Evolutionary conservation across 805 yeast genomes (phyloP), one percentile per base, ranked within the genome.

Genomic region (Blastobotrys terrestris): DNA sequence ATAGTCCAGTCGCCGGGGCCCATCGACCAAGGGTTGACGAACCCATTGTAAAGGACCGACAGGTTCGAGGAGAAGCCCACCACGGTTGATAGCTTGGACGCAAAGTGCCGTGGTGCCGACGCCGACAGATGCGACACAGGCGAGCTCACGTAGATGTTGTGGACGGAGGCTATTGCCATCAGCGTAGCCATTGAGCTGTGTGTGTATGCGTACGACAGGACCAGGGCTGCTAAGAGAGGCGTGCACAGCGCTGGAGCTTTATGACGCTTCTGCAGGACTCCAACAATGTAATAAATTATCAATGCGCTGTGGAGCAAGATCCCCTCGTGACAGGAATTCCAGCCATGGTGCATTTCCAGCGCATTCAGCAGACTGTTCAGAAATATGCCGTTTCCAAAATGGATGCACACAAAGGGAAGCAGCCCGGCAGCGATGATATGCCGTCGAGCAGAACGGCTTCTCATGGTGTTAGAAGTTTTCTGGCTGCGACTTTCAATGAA

Each of bases 41-140:
- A 46, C 3, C 49, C 49, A 80, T 77, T 18, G 85, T 85, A 3
- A 81, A 82, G 61, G 80, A 73, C 18, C 76, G 76, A 49, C 14
- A 44, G 6, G 21, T 15, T 44, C 3, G 46, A 18, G 21, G 46
- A 14, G 3, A 19, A 20, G 3, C 21, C 46, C 3, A 44, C 21
- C n/a, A 44, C 46, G 5, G 46, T 22, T 5, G 31, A 15, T 8
- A 44, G 6, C 31, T 44, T 44, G 3, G n/a, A 6, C 8, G 13
- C n/a, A 20, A 15, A 15, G 21, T 44, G 35, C 46, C 6, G 8
- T 44, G 46, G 46, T 4, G 35, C 35, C 6, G 46, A 18, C 3
- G 14, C 3, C 3, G 46, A 13, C 16, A 44, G 31, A 13, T 18
- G 16, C 16, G 46, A 21, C n/a, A 22, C 22, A 3, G 46, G 46